These are phyloP conservation scores for Teratosphaeria viscida DNA, from an alignment of 2,329 filamentous ascomycete genomes.

Conservation along the genomic window DNA sequence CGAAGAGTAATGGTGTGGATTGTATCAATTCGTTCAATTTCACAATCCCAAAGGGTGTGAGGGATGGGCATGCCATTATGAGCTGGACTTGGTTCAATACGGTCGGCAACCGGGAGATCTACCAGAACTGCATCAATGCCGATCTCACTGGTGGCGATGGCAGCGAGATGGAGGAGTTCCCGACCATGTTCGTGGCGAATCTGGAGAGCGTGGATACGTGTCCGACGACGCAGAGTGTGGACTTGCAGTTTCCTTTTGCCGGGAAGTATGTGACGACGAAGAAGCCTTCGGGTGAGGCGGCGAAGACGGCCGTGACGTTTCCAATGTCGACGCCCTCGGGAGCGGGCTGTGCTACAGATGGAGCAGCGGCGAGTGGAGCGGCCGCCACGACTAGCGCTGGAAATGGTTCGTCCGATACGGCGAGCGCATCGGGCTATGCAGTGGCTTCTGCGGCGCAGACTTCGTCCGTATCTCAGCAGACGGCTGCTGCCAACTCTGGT, in stretches of 20 bases:
- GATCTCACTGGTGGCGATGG: constrained; percentile 48
- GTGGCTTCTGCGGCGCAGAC: neutral
- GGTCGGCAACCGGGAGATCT: constrained; percentile 87
- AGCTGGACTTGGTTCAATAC: constrained; percentile 96
- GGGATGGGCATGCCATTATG: constrained; percentile 65
- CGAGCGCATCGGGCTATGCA: neutral
- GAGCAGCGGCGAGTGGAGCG: neutral
- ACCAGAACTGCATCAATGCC: constrained; percentile 88
- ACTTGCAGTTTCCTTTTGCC: constrained; percentile 59
- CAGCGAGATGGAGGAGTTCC: constrained; percentile 51
- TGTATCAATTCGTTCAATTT: constrained; percentile 53
- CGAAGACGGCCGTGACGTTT: constrained; percentile 6
- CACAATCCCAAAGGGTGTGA: constrained; percentile 59
- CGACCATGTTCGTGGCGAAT: constrained; percentile 68
- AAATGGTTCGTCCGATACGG: neutral
- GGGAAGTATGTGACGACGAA: constrained; percentile 46
- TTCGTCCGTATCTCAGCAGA: neutral
- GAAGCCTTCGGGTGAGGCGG: constrained; percentile 4
- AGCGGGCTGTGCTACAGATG: constrained; percentile 7
- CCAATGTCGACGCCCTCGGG: constrained; percentile 15
- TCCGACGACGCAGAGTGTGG: constrained; percentile 41
- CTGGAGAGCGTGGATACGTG: constrained; percentile 43
- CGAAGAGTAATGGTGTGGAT: constrained; percentile 9
- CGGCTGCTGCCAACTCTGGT: neutral
- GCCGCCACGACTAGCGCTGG: neutral